Conservation (phyloP, 768 basidiomycete species). For the Amanita molliuscula region DNA sequence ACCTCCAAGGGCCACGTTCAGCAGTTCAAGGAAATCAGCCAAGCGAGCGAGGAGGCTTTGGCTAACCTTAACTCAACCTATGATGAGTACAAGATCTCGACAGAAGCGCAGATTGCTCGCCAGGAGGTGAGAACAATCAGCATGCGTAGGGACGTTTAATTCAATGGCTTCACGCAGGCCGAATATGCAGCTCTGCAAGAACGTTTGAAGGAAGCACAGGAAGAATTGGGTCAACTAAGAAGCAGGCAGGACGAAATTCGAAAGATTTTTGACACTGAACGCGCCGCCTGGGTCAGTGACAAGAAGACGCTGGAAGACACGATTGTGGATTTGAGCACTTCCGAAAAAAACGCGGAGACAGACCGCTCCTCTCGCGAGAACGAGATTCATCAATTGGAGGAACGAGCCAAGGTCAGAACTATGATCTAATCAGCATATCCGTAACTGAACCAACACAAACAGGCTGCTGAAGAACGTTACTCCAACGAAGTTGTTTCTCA, state of each 20-base stretch:
- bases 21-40: constrained; percentile 81
- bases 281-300: constrained; percentile 61
- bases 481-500: constrained; percentile 75
- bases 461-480: constrained; percentile 76
- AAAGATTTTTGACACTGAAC: constrained; percentile 58
- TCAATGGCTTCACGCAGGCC: constrained; percentile 29
- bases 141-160: not conserved
- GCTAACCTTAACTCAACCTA: constrained; percentile 58
- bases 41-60: constrained; percentile 72
- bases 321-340: constrained; percentile 70
- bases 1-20: constrained; percentile 62
- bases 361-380: constrained; percentile 55
- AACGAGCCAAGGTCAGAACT: constrained; percentile 48
- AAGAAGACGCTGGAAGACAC: constrained; percentile 77
- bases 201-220: constrained; percentile 41
- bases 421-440: not conserved
- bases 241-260: constrained; percentile 48
- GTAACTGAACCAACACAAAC: not conserved
- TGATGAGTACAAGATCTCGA: constrained; percentile 70
- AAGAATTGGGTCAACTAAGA: constrained; percentile 40
- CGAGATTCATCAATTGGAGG: constrained; percentile 57
- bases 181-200: constrained; percentile 56
- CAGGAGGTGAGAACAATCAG: constrained; percentile 43
- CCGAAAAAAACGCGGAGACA: constrained; percentile 56
- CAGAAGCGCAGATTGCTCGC: constrained; percentile 56